Percentiles rank a stretch among this genome's conserved stretches.
Conservation (phyloP, 2,329 filamentous ascomycete species). For the Aureobasidium sp. region DNA sequence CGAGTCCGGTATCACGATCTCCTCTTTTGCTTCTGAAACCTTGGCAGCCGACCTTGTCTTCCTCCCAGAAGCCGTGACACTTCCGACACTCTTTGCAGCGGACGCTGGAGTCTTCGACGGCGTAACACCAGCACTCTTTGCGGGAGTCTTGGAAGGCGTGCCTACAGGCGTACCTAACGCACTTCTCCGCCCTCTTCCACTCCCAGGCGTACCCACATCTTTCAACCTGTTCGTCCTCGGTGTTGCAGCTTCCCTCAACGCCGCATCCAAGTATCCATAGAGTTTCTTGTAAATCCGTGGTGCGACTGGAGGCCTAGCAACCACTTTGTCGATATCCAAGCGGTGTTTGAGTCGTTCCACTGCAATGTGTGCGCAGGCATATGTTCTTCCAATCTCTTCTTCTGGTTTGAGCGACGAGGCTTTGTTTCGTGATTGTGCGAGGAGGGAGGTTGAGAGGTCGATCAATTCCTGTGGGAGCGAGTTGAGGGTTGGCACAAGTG, state of each 20-base stretch:
- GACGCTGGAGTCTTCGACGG: not conserved
- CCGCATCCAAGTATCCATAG: slow-evolving; percentile 68
- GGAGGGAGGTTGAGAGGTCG: slow-evolving; percentile 61
- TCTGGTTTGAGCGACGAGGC: slow-evolving; percentile 72
- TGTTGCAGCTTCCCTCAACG: slow-evolving; percentile 40
- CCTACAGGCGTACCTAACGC: not conserved
- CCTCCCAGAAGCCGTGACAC: not conserved
- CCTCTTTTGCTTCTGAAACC: not conserved
- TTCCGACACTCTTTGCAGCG: not conserved
- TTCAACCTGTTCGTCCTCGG: slow-evolving; percentile 27
- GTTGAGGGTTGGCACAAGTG: slow-evolving; percentile 63
- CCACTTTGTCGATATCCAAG: slow-evolving; percentile 68
- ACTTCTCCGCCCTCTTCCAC: slow-evolving; percentile 1
- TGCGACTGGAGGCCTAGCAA: slow-evolving; percentile 66
- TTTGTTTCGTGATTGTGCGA: slow-evolving; percentile 70
- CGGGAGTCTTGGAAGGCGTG: slow-evolving; percentile 8
- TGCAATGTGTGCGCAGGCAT: slow-evolving; percentile 80
- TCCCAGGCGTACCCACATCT: not conserved
- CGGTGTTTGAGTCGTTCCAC: slow-evolving; percentile 75
- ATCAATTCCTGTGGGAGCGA: slow-evolving; percentile 61
- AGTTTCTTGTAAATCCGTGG: slow-evolving; percentile 77
- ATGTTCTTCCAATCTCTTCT: slow-evolving; percentile 77
- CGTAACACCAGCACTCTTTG: not conserved
- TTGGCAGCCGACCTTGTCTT: not conserved
- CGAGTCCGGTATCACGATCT: not conserved